Evolutionary conservation across 2,329 filamentous ascomycete genomes (phyloP), one percentile per base, ranked within the genome.

Genomic region (Sporothrix phasma): DNA sequence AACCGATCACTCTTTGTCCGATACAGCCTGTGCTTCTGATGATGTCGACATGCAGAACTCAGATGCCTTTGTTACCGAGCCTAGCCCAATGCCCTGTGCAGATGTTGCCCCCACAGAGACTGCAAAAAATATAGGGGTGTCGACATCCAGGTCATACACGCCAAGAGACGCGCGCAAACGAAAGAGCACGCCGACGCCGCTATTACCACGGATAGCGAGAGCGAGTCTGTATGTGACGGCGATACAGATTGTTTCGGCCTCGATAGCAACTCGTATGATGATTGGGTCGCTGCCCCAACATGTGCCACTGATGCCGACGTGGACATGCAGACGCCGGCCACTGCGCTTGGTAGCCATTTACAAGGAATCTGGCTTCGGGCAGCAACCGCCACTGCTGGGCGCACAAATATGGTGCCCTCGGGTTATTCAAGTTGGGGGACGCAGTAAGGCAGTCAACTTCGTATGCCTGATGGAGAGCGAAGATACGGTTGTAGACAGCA

Each of bases 341-440:
- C 54, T 5, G 19, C 37, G 1, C 45, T 67, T 31, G 62, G 62
- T 3, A 60, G 46, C 15, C 67, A 68, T 7, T 59, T 68, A 26
- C 62, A 65, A 29, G 66, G 66, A 1, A 41, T 39, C 1, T 68
- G 67, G 65, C 45, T 67, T 11, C 79, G 65, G 75, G 77, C 45
- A 47, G 47, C 49, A 24, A 61, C 31, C 41, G 51, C 19, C 22
- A 53, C 46, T 3, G 60, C 47, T 22, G 47, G 46, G 26, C 46
- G 34, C 17, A 19, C 24, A 39, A 39, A n/a, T 10, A 24, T 26
- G 34, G 34, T 22, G 3, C n/a, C 59, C 24, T 31, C 15, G 47
- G 47, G 13, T n/a, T 19, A 7, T 10, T 51, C 47, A 31, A 15
- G 26, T 17, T 31, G 10, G 7, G 47, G 29, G 26, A 34, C 29